phyloP scores from a whole-genome alignment of 495 filamentous ascomycete species.

The Apodospora peruviana region DNA sequence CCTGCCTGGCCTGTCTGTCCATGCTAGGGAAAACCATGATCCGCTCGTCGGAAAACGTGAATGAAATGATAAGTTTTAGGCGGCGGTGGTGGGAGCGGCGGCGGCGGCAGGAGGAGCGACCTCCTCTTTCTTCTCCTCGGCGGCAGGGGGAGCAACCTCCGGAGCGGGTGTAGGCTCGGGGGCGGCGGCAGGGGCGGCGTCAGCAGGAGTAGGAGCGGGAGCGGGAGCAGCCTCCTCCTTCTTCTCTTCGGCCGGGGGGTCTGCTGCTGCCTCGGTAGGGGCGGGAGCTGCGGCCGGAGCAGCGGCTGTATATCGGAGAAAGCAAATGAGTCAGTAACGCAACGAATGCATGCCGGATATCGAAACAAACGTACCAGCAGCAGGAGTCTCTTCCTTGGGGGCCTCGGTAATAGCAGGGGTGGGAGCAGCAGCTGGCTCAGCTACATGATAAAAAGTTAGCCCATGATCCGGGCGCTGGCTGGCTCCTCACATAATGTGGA shows the following conservation, averaged over 20 bases:
- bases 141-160: too few species aligned
- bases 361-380: neutral
- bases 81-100: too few species aligned
- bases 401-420: conserved; percentile 7
- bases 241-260: conserved; percentile 7
- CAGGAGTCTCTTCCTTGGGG: conserved; percentile 4
- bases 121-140: too few species aligned
- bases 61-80: too few species aligned
- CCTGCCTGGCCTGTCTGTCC: too few species aligned
- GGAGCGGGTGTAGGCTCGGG: conserved; percentile 10
- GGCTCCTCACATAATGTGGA: too few species aligned
- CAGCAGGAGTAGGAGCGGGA: conserved; percentile 10
- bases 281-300: conserved; percentile 1
- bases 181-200: conserved; percentile 10
- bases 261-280: conserved; percentile 6
- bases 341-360: too few species aligned
- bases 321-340: too few species aligned
- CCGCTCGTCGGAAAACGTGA: too few species aligned
- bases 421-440: conserved; percentile 6
- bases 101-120: too few species aligned
- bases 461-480: neutral
- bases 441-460: neutral
- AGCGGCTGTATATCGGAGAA: too few species aligned
- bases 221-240: conserved; percentile 15
- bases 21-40: too few species aligned